Conservation (phyloP, 768 basidiomycete species). For the Tricholoma sp. region DNA sequence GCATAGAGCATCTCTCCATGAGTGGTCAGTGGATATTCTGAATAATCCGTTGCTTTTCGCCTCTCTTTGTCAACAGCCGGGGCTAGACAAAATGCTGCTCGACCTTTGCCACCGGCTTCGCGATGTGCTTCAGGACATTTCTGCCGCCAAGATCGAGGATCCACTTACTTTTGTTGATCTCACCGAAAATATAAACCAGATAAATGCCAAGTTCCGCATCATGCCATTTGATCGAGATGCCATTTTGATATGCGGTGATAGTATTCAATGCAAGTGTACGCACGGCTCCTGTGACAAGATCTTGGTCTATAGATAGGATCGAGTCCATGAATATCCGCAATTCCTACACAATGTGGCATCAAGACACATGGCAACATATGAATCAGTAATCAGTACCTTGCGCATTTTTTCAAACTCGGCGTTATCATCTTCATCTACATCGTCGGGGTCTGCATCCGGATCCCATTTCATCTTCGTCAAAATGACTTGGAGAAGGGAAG, state of each 20-base stretch:
- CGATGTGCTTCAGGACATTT: conserved; percentile 3
- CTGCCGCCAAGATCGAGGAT: neutral
- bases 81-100: conserved; percentile 80
- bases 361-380: neutral
- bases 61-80: conserved; percentile 63
- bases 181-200: conserved; percentile 90
- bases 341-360: conserved; percentile 44
- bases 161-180: conserved; percentile 81
- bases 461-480: conserved; percentile 92
- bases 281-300: conserved; percentile 77
- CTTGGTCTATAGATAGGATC: conserved; percentile 77
- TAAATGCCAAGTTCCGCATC: conserved; percentile 93
- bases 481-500: conserved; percentile 70
- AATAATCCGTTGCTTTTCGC: conserved; percentile 64
- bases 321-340: conserved; percentile 84
- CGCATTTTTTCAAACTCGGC: conserved; percentile 81
- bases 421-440: conserved; percentile 85
- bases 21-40: conserved; percentile 77
- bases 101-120: conserved; percentile 70
- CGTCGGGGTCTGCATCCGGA: conserved; percentile 68
- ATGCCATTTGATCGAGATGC: conserved; percentile 75
- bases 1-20: conserved; percentile 88
- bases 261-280: conserved; percentile 70
- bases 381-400: conserved; percentile 44
- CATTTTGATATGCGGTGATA: conserved; percentile 62